Percentiles rank a stretch among this genome's conserved stretches.
phyloP scores from a whole-genome alignment of 345 rosid genomes.

The Raphanus sativus region DNA sequence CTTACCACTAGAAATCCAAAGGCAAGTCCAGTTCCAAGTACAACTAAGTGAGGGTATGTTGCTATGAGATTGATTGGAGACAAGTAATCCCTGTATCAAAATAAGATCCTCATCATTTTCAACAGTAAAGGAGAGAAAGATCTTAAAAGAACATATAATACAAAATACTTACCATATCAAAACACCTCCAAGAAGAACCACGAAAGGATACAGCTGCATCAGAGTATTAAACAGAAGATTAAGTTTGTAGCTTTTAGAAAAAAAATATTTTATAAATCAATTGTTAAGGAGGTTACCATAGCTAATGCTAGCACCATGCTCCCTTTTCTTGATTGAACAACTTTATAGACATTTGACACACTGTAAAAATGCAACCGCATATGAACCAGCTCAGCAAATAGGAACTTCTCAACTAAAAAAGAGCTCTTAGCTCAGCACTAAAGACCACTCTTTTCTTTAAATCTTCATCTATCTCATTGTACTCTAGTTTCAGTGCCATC shows the following conservation, averaged over 20 bases:
- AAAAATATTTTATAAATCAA: not conserved
- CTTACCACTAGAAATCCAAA: conserved; percentile 98
- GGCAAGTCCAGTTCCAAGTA: conserved; percentile 96
- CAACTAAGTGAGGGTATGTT: conserved; percentile 86
- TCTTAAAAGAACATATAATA: not conserved
- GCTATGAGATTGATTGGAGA: conserved; percentile 79
- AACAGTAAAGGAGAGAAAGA: not conserved
- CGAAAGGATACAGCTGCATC: conserved; percentile 86
- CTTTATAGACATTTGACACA: conserved; percentile 72
- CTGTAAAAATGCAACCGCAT: conserved; percentile 45
- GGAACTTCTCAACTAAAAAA: not conserved
- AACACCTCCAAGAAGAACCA: conserved; percentile 84
- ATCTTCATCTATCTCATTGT: too few relatives aligned
- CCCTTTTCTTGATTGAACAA: conserved; percentile 81
- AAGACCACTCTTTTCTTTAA: not conserved
- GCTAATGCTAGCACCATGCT: conserved; percentile 89
- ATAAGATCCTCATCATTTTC: conserved; percentile 4
- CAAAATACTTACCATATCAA: conserved; percentile 61
- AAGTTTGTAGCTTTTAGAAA: not conserved
- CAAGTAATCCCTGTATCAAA: conserved; percentile 35
- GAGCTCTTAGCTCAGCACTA: not conserved
- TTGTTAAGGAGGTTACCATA: conserved; percentile 57
- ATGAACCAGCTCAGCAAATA: not conserved
- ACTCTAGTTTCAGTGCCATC: too few relatives aligned
- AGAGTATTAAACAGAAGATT: conserved; percentile 30